These are phyloP conservation scores for Astrephomene gubernaculifera DNA, from an alignment of 139 green algal genomes.

Conservation along the genomic window DNA sequence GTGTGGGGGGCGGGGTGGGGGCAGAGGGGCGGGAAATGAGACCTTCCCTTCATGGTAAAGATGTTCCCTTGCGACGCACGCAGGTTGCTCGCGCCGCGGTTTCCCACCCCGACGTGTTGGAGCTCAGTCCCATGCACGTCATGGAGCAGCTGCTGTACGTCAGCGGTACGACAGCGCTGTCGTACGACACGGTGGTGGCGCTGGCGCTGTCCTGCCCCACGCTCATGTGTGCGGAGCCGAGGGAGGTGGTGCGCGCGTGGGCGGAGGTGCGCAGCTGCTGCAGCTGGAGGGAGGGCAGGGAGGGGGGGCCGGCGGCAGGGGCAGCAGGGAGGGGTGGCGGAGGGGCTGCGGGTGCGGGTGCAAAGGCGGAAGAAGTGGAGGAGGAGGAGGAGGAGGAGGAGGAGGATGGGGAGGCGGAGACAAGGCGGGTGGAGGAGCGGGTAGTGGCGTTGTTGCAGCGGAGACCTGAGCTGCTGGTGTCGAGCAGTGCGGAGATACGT, in stretches of 20 bases:
- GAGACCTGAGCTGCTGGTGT: constrained; percentile 10
- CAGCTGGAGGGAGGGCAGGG: not conserved
- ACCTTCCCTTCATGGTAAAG: no score
- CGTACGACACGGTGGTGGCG: not conserved
- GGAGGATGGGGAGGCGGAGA: not conserved
- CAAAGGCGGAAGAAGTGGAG: not conserved
- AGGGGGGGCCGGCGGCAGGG: not conserved
- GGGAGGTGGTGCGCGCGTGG: constrained; percentile 4
- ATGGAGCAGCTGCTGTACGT: constrained; percentile 28
- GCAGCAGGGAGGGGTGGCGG: not conserved
- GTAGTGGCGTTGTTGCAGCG: not conserved
- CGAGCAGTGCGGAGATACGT: constrained; percentile 11
- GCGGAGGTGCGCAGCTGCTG: not conserved
- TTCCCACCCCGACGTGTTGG: constrained; percentile 16
- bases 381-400: not conserved
- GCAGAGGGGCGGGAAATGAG: no score
- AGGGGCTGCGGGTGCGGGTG: not conserved
- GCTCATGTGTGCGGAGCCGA: not conserved
- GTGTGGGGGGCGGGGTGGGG: not conserved
- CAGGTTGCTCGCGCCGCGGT: constrained; percentile 12
- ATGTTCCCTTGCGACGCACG: not conserved
- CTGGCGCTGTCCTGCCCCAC: not conserved
- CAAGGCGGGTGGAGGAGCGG: not conserved
- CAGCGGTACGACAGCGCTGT: not conserved
- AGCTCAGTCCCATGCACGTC: not conserved